phyloP scores from a whole-genome alignment of 2,329 filamentous ascomycete species.

The Huntiella bhutanensis region DNA sequence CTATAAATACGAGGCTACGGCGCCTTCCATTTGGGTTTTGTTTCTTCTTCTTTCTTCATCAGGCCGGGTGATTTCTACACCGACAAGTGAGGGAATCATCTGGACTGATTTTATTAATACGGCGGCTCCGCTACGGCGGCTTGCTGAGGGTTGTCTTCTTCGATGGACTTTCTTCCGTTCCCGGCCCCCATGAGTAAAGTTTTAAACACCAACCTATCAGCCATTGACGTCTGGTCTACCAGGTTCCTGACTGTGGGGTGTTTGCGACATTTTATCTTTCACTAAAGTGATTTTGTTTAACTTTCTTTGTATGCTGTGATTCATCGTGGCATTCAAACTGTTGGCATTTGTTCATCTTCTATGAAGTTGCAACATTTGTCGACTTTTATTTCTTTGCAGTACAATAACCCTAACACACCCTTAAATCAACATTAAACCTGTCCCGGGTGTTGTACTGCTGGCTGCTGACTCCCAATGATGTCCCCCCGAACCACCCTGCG shows the following conservation, averaged over 20 bases:
- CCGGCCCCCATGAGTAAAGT: constrained; percentile 30
- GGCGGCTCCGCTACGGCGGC: constrained; percentile 34
- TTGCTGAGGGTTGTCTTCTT: constrained; percentile 32
- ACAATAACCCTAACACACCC: background rate
- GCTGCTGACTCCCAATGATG: background rate
- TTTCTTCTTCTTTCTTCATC: constrained; percentile 23
- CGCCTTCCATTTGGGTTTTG: constrained; percentile 11
- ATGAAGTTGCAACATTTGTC: background rate
- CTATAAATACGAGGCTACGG: constrained; percentile 11
- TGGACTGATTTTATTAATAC: constrained; percentile 13
- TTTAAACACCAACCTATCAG: constrained; percentile 29
- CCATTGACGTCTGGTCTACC: constrained; percentile 20
- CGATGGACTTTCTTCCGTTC: constrained; percentile 36
- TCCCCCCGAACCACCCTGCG: background rate
- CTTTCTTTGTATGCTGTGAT: background rate
- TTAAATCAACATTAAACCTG: background rate
- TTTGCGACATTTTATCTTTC: constrained; percentile 23
- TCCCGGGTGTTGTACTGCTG: background rate
- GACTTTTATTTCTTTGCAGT: background rate
- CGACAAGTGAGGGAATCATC: constrained; percentile 31
- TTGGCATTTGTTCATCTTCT: background rate
- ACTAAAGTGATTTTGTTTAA: background rate
- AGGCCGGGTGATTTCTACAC: constrained; percentile 29
- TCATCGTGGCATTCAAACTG: background rate
- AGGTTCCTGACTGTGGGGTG: constrained; percentile 34